These are phyloP conservation scores for Bonia amplexicaulis DNA, from an alignment of 176 grass and related monocot species.

Conservation along the genomic window DNA sequence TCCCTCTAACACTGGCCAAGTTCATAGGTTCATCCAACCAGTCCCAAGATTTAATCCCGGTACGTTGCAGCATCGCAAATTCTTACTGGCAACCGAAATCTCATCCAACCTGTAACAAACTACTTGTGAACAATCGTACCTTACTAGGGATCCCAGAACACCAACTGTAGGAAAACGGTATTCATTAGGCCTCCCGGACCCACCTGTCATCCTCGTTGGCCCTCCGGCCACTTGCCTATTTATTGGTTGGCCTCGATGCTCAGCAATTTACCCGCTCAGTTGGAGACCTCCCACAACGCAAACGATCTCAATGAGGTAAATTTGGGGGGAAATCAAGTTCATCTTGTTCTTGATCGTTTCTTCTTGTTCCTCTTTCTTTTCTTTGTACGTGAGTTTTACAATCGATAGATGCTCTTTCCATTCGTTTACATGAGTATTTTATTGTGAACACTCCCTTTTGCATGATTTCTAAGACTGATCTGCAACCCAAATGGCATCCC, in stretches of 20 bases:
- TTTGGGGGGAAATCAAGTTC: neutral
- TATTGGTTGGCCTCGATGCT: neutral
- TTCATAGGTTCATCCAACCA: neutral
- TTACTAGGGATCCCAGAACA: no score
- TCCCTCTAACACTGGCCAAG: neutral
- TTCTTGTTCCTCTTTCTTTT: neutral
- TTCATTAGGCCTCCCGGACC: no score
- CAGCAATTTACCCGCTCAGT: conserved; percentile 9
- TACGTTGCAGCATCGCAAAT: no score
- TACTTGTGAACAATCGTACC: no score
- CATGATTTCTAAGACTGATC: neutral
- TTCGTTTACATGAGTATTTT: neutral
- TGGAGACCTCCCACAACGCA: conserved; percentile 2
- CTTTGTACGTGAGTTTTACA: neutral
- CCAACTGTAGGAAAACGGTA: no score
- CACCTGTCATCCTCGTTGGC: no score
- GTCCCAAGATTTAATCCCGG: no score
- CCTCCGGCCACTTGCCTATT: neutral
- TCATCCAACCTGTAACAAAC: no score
- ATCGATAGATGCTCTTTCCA: neutral
- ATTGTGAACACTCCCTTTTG: neutral
- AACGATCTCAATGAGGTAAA: conserved; percentile 4
- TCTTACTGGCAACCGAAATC: no score
- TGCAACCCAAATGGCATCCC: neutral
- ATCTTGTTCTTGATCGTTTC: conserved; percentile 8